Evolutionary conservation across 1,284 basidiomycete genomes (phyloP).

Genomic region (Leccinum pseudoinsigne): DNA sequence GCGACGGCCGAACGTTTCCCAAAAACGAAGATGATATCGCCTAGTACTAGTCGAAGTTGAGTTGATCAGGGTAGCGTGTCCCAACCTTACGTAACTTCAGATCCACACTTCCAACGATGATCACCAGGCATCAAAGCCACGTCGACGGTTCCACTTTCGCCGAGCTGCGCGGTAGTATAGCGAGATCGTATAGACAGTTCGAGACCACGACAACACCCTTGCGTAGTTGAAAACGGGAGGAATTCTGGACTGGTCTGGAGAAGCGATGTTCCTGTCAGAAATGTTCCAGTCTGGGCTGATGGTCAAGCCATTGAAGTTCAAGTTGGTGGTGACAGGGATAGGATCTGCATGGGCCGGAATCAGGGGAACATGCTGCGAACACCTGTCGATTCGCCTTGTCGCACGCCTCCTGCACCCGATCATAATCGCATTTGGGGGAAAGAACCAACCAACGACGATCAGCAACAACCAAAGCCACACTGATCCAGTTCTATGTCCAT

Average conservation of each 20-base stretch:
- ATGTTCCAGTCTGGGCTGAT: constrained; percentile 16
- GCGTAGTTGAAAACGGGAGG: constrained; percentile 36
- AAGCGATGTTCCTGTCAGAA: constrained; percentile 4
- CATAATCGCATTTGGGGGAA: constrained; percentile 41
- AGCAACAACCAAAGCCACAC: constrained; percentile 45
- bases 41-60: no score
- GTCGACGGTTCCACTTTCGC: constrained; percentile 3
- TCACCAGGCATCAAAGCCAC: constrained; percentile 8
- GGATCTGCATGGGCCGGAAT: constrained; percentile 2
- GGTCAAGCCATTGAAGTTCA: constrained; percentile 17
- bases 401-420: constrained; percentile 33
- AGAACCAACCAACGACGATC: constrained; percentile 43
- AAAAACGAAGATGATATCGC: no score
- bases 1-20: no score
- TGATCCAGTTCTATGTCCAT: constrained; percentile 39
- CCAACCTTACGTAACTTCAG: no score
- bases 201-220: constrained; percentile 29
- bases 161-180: constrained; percentile 26
- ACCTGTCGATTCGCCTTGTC: constrained; percentile 31
- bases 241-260: constrained; percentile 23
- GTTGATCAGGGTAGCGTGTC: no score
- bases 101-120: no score
- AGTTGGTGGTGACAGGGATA: constrained; percentile 10
- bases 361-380: constrained; percentile 3
- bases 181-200: constrained; percentile 18